Evolutionary conservation across 371 early-diverging fungal genomes (phyloP).

Genomic region (Phascolomyces articulosus): DNA sequence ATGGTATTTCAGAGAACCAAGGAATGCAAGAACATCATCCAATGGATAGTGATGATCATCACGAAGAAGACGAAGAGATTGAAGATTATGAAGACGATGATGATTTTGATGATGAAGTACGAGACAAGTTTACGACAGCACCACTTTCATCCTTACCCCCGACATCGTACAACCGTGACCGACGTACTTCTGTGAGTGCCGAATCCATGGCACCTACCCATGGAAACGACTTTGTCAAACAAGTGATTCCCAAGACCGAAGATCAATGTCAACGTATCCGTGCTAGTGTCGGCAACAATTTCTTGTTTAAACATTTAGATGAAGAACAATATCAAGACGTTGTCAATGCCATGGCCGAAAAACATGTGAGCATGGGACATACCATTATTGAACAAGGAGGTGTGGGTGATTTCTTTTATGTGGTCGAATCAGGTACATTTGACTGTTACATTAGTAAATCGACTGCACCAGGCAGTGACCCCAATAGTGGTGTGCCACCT

Average conservation of each 20-base stretch:
- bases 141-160: conserved; percentile 14
- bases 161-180: conserved; percentile 64
- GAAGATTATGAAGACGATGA: conserved; percentile 26
- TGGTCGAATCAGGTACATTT: conserved; percentile 94
- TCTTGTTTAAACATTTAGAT: conserved; percentile 91
- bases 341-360: conserved; percentile 96
- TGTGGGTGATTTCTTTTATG: conserved; percentile 97
- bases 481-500: conserved; percentile 38
- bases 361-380: conserved; percentile 71
- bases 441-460: conserved; percentile 84
- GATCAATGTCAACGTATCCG: conserved; percentile 86
- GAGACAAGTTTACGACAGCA: conserved; percentile 18
- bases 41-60: conserved; percentile 19
- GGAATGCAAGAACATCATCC: conserved; percentile 13
- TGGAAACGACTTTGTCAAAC: conserved; percentile 77
- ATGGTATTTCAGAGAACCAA: conserved; percentile 8
- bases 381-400: conserved; percentile 95
- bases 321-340: conserved; percentile 96
- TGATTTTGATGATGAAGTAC: conserved; percentile 20
- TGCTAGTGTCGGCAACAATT: conserved; percentile 82
- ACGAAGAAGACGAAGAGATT: conserved; percentile 21
- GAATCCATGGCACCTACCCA: conserved; percentile 94
- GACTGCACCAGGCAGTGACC: too few relatives aligned
- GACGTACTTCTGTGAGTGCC: conserved; percentile 95
- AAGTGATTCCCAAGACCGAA: conserved; percentile 85